A percentile compares a stretch with the other conserved stretches of the same genome.
Conservation (phyloP, 164 flowering plant species). For the Macadamia integrifolia region DNA sequence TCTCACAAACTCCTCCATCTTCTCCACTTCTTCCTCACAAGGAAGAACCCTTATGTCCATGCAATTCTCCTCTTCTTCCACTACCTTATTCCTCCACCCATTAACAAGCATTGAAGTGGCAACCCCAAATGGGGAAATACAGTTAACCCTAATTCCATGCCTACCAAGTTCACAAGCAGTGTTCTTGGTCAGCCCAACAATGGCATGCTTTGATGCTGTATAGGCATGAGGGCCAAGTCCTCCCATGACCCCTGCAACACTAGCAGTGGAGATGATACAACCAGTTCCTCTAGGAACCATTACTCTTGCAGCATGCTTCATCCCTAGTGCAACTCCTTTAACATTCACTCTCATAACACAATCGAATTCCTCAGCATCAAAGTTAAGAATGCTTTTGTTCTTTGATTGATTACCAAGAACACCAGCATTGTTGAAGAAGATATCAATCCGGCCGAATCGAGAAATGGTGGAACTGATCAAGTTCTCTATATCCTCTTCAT, state of each 20-base stretch:
- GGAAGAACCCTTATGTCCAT: too few species aligned
- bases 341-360: slow-evolving; percentile 13
- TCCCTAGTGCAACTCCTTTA: slow-evolving; percentile 15
- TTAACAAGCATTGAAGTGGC: slow-evolving; percentile 6
- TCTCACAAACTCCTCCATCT: too few species aligned
- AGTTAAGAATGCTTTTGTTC: neutral
- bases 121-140: slow-evolving; percentile 35
- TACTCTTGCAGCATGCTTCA: slow-evolving; percentile 41
- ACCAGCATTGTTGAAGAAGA: slow-evolving; percentile 28
- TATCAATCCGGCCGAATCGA: slow-evolving; percentile 22
- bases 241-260: slow-evolving; percentile 13
- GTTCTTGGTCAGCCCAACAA: slow-evolving; percentile 32
- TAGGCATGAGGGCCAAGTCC: slow-evolving; percentile 23
- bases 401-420: neutral
- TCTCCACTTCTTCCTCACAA: too few species aligned
- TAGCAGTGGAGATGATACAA: slow-evolving; percentile 27
- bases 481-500: slow-evolving; percentile 11
- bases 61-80: too few species aligned
- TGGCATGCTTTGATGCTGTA: slow-evolving; percentile 27
- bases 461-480: slow-evolving; percentile 7
- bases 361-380: neutral
- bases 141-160: slow-evolving; percentile 47
- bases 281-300: slow-evolving; percentile 30
- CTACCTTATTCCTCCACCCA: too few species aligned
- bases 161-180: slow-evolving; percentile 40